phyloP scores from a whole-genome alignment of 352 stramenopile species.

The Phytophthora pseudosyringae region DNA sequence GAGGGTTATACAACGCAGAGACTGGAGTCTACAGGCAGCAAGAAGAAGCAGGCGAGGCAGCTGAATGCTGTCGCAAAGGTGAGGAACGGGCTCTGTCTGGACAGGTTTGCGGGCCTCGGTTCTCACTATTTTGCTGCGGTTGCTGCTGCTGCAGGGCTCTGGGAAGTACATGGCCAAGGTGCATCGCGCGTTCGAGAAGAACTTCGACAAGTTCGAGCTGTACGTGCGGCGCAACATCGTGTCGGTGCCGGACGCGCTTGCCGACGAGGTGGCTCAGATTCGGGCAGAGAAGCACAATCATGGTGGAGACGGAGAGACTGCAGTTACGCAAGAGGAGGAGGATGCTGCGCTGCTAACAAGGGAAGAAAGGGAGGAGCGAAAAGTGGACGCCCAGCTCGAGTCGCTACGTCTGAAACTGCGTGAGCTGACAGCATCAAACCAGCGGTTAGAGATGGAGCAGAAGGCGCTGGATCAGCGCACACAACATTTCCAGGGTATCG shows the following conservation, averaged over 20 bases:
- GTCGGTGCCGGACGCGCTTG: slow-evolving; percentile 50
- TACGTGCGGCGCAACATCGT: slow-evolving; percentile 84
- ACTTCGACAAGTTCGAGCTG: slow-evolving; percentile 87
- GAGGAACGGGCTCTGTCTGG: neutral
- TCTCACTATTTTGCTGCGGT: slow-evolving; percentile 13
- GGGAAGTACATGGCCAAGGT: slow-evolving; percentile 70
- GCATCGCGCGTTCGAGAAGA: slow-evolving; percentile 71
- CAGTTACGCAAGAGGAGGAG: slow-evolving; percentile 19
- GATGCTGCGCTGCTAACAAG: slow-evolving; percentile 40
- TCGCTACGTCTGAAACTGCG: slow-evolving; percentile 45
- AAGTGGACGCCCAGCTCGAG: slow-evolving; percentile 45
- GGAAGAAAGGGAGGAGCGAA: slow-evolving; percentile 49
- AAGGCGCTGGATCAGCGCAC: slow-evolving; percentile 48
- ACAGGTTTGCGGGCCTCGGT: neutral
- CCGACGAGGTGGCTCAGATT: slow-evolving; percentile 52
- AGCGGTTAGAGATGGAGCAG: slow-evolving; percentile 57
- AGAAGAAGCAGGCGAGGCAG: slow-evolving; percentile 69
- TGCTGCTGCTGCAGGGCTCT: slow-evolving; percentile 42
- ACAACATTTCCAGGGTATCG: slow-evolving; percentile 45
- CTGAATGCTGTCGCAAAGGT: slow-evolving; percentile 72
- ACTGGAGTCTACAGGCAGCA: slow-evolving; percentile 55
- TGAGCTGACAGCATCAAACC: slow-evolving; percentile 44
- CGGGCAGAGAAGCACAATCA: slow-evolving; percentile 36
- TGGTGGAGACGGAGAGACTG: neutral
- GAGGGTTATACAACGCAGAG: slow-evolving; percentile 21